Percentiles rank a stretch among this genome's conserved stretches.
These are phyloP conservation scores for Heterobasidion occidentale DNA, from an alignment of 1,284 basidiomycete genomes.

Conservation along the genomic window DNA sequence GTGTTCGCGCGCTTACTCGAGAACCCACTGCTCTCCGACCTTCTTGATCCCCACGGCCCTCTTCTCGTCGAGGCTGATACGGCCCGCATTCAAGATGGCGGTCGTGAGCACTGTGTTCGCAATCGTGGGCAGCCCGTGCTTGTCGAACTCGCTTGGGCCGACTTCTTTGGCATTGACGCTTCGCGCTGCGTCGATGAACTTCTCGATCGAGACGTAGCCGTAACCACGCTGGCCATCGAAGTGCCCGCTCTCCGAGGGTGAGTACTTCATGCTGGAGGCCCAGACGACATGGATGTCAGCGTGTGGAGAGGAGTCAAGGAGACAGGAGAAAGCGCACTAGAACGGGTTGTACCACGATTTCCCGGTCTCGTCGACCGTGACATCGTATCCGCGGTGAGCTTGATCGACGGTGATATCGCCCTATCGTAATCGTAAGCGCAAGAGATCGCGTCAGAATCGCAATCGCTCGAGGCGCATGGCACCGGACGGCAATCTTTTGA, in stretches of 20 bases:
- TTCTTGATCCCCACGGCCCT: conserved; percentile 72
- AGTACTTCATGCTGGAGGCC: conserved; percentile 77
- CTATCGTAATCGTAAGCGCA: conserved; percentile 15
- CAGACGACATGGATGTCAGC: neutral
- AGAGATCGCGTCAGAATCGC: neutral
- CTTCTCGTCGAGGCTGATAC: conserved; percentile 85
- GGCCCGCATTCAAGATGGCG: conserved; percentile 86
- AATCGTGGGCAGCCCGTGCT: conserved; percentile 80
- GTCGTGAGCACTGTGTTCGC: conserved; percentile 85
- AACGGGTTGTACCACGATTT: conserved; percentile 86
- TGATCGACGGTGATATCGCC: conserved; percentile 91
- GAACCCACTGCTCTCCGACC: conserved; percentile 55
- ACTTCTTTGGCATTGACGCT: conserved; percentile 67
- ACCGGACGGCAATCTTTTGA: neutral
- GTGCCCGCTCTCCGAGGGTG: conserved; percentile 83
- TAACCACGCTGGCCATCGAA: conserved; percentile 93
- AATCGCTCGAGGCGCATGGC: neutral
- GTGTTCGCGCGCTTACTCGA: conserved; percentile 41
- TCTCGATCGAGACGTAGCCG: conserved; percentile 86
- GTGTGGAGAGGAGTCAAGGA: conserved; percentile 1
- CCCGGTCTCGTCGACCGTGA: conserved; percentile 76
- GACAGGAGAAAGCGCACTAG: conserved; percentile 50
- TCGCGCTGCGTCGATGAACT: conserved; percentile 78
- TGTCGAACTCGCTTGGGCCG: conserved; percentile 68
- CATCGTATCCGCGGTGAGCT: conserved; percentile 87